Evolutionary conservation across 2,329 filamentous ascomycete genomes (phyloP), one percentile per base, ranked within the genome.

Genomic region (Gaeumannomyces sp.): DNA sequence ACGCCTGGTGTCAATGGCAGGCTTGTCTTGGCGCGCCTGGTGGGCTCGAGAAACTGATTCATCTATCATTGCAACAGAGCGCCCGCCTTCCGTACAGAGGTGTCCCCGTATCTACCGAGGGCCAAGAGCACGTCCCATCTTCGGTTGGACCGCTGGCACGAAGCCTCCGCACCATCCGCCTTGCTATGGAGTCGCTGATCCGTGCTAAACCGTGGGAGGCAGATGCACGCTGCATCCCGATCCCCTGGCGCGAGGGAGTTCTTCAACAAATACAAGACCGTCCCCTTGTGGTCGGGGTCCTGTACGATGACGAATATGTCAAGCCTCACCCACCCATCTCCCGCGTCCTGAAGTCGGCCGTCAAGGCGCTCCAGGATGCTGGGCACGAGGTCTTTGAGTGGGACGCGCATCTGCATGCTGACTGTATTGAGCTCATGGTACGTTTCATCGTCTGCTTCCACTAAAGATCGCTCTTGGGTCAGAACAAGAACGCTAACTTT

Each of bases 121-220:
- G 86, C 2, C 86, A 89, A 69, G 84, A 88, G 65, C 85, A 89
- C 72, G 82, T 89, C 0, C 85, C 85, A 1, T 89, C 86, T 0
- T 79, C 85, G 0, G 75, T 88, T n/a, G 86, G 86, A 0, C 86
- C 87, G 1, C 79, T 89, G 75, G 76, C 83, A 7, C 77, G 85
- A 7, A 79, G 77, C 65, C 71, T 87, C 4, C 71, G 76, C 3
- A 84, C 85, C 0, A 73, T 89, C 2, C 75, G 76, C 10, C 74
- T 79, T 1, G 76, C 79, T 13, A 86, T 79, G 68, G 81, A 77
- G 67, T 76, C 79, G 0, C 68, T 87, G 1, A 76, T 81, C 11
- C 71, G 78, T 7, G 71, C 77, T 7, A 72, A 76, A 60, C 83
- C 85, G 0, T 88, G 84, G 84, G 72, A 78, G 0, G 67, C 77